Evolutionary conservation across 192 early-diverging fungal species (phyloP).

Genomic region (Backusella psychrophila): DNA sequence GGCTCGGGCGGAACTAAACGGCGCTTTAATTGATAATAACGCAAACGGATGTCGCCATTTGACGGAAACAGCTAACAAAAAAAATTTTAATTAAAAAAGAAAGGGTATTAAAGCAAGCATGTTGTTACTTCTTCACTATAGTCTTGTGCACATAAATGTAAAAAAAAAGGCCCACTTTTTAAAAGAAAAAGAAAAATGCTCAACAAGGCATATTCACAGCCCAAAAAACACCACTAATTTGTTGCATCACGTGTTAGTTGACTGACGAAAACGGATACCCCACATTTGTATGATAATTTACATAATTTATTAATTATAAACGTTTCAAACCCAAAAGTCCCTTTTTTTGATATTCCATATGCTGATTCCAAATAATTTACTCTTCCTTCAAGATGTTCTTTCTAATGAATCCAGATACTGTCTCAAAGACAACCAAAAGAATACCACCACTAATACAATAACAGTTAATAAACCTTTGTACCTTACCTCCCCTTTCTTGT

Average conservation of each 20-base stretch:
- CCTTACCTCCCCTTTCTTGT: background rate
- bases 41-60: background rate
- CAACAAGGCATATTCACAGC: background rate
- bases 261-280: background rate
- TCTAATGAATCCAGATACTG: constrained; percentile 82
- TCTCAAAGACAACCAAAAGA: constrained; percentile 88
- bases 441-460: constrained; percentile 55
- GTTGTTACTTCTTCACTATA: background rate
- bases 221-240: background rate
- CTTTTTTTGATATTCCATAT: background rate
- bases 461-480: background rate
- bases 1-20: too few relatives aligned
- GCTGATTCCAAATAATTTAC: background rate
- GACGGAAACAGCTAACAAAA: background rate
- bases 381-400: constrained; percentile 56
- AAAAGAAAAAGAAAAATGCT: background rate
- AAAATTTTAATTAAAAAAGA: background rate
- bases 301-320: background rate
- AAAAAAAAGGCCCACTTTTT: background rate
- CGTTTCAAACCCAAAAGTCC: background rate
- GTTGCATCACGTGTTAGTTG: background rate
- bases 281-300: background rate
- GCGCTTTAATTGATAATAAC: too few relatives aligned
- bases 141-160: background rate
- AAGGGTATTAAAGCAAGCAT: too few relatives aligned